These are phyloP conservation scores for Actinomucor elegans DNA, from an alignment of 371 early-diverging fungal species.

Conservation along the genomic window DNA sequence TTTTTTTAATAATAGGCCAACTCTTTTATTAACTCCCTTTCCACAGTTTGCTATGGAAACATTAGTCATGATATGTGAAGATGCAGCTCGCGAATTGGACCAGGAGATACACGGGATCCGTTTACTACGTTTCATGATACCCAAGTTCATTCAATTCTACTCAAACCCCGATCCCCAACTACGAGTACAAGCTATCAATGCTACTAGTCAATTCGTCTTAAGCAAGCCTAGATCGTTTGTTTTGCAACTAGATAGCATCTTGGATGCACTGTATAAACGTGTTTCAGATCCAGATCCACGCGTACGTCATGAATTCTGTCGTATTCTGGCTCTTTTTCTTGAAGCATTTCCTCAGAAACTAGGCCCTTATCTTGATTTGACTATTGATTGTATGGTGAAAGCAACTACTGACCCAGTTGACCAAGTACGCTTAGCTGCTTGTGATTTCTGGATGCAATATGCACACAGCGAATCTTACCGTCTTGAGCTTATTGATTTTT, in stretches of 20 bases:
- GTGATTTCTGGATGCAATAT: conserved; percentile 91
- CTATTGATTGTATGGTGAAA: conserved; percentile 84
- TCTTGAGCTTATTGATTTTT: conserved; percentile 65
- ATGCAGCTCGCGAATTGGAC: conserved; percentile 70
- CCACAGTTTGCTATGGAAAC: conserved; percentile 73
- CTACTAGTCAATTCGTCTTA: conserved; percentile 74
- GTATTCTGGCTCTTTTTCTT: conserved; percentile 3
- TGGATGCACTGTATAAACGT: background rate
- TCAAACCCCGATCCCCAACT: conserved; percentile 58
- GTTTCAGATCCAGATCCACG: background rate
- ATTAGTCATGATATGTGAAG: conserved; percentile 84
- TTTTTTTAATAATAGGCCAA: background rate
- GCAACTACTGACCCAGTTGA: conserved; percentile 71
- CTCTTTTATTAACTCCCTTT: background rate
- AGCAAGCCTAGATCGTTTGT: conserved; percentile 58
- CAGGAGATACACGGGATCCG: conserved; percentile 61
- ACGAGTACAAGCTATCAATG: conserved; percentile 70
- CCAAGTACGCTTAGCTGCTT: conserved; percentile 79
- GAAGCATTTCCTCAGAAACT: conserved; percentile 55
- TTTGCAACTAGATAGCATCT: conserved; percentile 13
- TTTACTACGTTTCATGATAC: conserved; percentile 70
- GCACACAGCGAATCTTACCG: conserved; percentile 77
- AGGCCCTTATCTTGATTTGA: conserved; percentile 68
- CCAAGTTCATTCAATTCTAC: conserved; percentile 69
- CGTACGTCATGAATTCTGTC: conserved; percentile 7